Evolutionary conservation across 176 grass and related monocot species (phyloP), one percentile per base, ranked within the genome.

Genomic region (Cenchrus purpureus): DNA sequence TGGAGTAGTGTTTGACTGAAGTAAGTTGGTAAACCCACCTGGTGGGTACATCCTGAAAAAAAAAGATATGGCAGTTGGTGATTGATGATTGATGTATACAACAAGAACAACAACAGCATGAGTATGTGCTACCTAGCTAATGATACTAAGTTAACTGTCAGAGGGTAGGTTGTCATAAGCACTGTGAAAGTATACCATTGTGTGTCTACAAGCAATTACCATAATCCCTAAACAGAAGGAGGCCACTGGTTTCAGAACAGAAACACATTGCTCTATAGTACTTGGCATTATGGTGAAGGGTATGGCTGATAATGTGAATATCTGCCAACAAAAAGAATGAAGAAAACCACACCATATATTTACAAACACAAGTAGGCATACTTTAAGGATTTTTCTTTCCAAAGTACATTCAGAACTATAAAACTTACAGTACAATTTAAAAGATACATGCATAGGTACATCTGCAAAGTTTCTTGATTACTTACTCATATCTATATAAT

Each of bases 271-370:
- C 63, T 88, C 55, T 83, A 93, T 49, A 52, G 86, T 78, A 65
- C 79, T 76, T 55, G 64, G 66, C 92, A 98, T 95, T 46, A 74
- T 86, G 69, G 76, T 10, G 22, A 87, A 92, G 32, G 93, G 96
- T 90, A 93, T 88, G 66, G 96, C 96, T 81, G 96, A 98, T 63
- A 98, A 82, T 29, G 91, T 98, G 86, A 98, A 98, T 83, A 98
- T 92, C 96, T 98, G 91, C 25, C 53, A 89, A 72, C 53, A 7
- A 84, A 86, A 75, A 83, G 5, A 65, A 61, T 65, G 37, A 40
- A 82, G 50, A 61, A 87, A 53, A 0, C 12, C 45, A 46, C 22
- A 45, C 10, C 49, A 86, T 32, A 10, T 55, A 84, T 44, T 83
- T 44, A 63, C 7, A 45, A 46, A 63, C 53, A 61, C 42, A 19